These are phyloP conservation scores for Pyrrhoderma lamaoense DNA, from an alignment of 1,284 basidiomycete genomes.

Conservation along the genomic window DNA sequence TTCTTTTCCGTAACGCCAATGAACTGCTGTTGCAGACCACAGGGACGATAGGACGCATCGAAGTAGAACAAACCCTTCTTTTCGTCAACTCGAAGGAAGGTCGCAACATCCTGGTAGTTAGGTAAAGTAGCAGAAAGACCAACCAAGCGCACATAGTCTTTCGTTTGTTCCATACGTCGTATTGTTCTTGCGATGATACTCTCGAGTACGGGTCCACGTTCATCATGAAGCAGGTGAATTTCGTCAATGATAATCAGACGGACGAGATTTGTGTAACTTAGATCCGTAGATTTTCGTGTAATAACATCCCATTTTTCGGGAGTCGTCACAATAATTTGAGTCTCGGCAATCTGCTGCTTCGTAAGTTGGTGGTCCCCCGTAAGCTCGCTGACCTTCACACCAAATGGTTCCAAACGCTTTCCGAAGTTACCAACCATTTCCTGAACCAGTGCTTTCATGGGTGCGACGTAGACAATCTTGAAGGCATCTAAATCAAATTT, in stretches of 20 bases:
- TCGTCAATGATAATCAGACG: conserved; percentile 97
- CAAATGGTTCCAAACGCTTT: conserved; percentile 74
- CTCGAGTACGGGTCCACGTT: conserved; percentile 96
- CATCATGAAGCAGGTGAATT: conserved; percentile 96
- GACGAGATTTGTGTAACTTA: conserved; percentile 95
- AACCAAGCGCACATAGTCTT: conserved; percentile 88
- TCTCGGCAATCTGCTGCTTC: conserved; percentile 95
- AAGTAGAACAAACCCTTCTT: conserved; percentile 96
- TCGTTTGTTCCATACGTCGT: conserved; percentile 90
- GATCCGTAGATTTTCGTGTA: conserved; percentile 96
- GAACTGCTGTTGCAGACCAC: conserved; percentile 94
- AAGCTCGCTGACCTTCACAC: conserved; percentile 88
- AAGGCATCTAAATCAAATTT: conserved; percentile 86
- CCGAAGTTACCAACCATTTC: conserved; percentile 95
- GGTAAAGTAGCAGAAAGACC: conserved; percentile 96
- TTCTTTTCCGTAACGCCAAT: conserved; percentile 99
- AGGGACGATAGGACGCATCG: conserved; percentile 89
- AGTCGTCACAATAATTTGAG: conserved; percentile 98
- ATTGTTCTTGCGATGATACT: conserved; percentile 89
- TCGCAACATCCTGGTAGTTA: conserved; percentile 98
- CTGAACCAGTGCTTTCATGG: conserved; percentile 98
- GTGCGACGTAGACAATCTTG: conserved; percentile 98
- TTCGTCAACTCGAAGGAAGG: conserved; percentile 93
- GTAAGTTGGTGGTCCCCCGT: conserved; percentile 98
- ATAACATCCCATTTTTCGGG: conserved; percentile 99